phyloP scores from a whole-genome alignment of 768 basidiomycete species.

The Melanogaster broomeanus region DNA sequence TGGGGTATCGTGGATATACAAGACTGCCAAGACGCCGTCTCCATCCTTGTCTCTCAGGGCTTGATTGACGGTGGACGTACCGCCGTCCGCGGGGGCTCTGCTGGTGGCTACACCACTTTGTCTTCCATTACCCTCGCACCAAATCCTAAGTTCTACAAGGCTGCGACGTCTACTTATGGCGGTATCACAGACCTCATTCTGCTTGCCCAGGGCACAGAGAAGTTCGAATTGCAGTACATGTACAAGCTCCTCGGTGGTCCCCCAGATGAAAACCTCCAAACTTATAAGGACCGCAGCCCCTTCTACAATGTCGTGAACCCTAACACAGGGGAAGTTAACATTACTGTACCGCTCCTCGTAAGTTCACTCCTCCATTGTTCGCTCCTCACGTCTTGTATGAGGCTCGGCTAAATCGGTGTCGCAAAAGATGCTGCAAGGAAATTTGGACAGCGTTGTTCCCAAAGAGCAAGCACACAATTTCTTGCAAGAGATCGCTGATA shows the following conservation, averaged over 20 bases:
- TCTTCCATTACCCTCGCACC: slow-evolving; percentile 46
- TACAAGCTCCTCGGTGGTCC: slow-evolving; percentile 60
- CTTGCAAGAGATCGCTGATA: slow-evolving; percentile 19
- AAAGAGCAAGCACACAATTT: slow-evolving; percentile 48
- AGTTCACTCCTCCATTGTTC: slow-evolving; percentile 35
- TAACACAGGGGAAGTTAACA: slow-evolving; percentile 20
- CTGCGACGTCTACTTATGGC: slow-evolving; percentile 62
- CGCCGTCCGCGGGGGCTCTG: slow-evolving; percentile 37
- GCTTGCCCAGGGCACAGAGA: slow-evolving; percentile 64
- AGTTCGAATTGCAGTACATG: slow-evolving; percentile 61
- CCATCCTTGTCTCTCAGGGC: slow-evolving; percentile 5
- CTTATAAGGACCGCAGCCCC: slow-evolving; percentile 59
- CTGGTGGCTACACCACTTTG: slow-evolving; percentile 73
- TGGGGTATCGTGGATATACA: slow-evolving; percentile 75
- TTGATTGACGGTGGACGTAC: background rate
- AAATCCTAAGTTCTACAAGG: slow-evolving; percentile 58
- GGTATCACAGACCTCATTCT: slow-evolving; percentile 57
- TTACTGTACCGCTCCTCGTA: slow-evolving; percentile 62
- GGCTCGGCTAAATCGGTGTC: slow-evolving; percentile 9
- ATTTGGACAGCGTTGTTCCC: slow-evolving; percentile 62
- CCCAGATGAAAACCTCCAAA: slow-evolving; percentile 45
- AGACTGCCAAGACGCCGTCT: slow-evolving; percentile 54
- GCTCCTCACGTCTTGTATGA: slow-evolving; percentile 24
- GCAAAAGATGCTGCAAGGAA: slow-evolving; percentile 66
- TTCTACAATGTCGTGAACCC: slow-evolving; percentile 49